Evolutionary conservation across 352 stramenopile species (phyloP), one percentile per base, ranked within the genome.

Genomic region (Globisporangium recalcitrans): DNA sequence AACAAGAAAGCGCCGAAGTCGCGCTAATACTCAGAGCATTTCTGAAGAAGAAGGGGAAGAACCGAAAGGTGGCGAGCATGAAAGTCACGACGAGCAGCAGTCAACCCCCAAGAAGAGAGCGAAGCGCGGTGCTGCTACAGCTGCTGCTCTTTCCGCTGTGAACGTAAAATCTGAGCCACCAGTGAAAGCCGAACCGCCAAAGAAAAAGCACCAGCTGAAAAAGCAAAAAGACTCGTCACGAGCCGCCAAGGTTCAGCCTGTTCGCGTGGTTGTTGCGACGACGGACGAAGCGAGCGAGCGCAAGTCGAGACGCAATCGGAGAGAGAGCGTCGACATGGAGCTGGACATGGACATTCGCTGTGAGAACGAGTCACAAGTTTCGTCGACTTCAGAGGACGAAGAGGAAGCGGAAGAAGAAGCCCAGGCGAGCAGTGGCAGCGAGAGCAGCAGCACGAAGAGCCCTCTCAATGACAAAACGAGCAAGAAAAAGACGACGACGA

Each of bases 311-410:
- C 66, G 67, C 10, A 59, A 47, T 13, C 63, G 66, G 8, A 74
- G 58, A 9, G 55, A 75, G 34, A 76, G 69, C 31, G 72, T 79
- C n/a, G 80, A 87, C 40, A 60, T 89, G 60, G 78, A 86, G 40
- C 67, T 87, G 21, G 71, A 89, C 14, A 69, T 89, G 62, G 74
- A 87, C 31, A 69, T 87, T 21, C 63, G 61, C 62, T 70, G 64
- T n/a, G 52, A 51, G 21, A 54, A 66, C 27, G 40, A 58, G 29
- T 67, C 60, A 11, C 21, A 51, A 8, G 44, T 55, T 8, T 29
- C 13, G 4, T 56, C 58, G 0, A 44, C 52, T 9, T 62, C 64
- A 58, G 24, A 54, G 11, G 60, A 42, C 26, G 27, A 57, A 13
- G 48, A 27, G 1, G 62, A 69, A 34, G 52, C 52, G 1, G 59